Evolutionary conservation across 106 monocot species (phyloP), one percentile per base, ranked within the genome.

Genomic region (Dendrobium chrysotoxum): DNA sequence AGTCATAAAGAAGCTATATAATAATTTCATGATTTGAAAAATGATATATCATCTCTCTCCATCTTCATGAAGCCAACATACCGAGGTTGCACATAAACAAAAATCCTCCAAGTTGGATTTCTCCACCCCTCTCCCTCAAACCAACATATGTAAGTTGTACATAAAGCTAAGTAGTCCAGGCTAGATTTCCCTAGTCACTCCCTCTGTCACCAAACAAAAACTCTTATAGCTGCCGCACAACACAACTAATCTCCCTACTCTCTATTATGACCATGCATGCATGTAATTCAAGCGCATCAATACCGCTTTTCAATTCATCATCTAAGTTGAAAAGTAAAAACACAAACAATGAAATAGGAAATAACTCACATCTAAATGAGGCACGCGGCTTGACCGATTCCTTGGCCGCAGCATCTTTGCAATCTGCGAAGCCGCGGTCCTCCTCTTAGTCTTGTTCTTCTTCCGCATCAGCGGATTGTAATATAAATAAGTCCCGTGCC

Each of bases 351-450:
- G 9, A 5, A 65, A 65, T 5, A 23, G 64, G 28, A 77, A 82
- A 70, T 41, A 64, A 23, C 91, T 81, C 91, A 99, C 98, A 83
- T 90, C 94, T 25, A 92, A 83, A 28, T 85, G 77, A 40, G 91
- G 64, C 28, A 76, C 70, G 16, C 86, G 80, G 2, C 30, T 72
- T 18, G 86, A 80, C 44, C 86, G 80, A n/a, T 89, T 94, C 70
- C 90, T 85, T 16, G 88, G 85, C 35, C 84, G 85, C 35, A 94
- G 80, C 12, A 93, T 85, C 84, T 99, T 99, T 4, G 88, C 95
- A 77, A 99, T 95, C 85, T 88, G 91, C 0, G 95, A 85, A 20
- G 92, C 95, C 3, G 91, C 89, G 23, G 95, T 88, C 81, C 92
- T 84, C 81, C 73, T 91, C 84, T 95, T 93, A 3, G 88, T 77